Conservation (phyloP, 139 green algal genomes). For the Picochlorum sp. region DNA sequence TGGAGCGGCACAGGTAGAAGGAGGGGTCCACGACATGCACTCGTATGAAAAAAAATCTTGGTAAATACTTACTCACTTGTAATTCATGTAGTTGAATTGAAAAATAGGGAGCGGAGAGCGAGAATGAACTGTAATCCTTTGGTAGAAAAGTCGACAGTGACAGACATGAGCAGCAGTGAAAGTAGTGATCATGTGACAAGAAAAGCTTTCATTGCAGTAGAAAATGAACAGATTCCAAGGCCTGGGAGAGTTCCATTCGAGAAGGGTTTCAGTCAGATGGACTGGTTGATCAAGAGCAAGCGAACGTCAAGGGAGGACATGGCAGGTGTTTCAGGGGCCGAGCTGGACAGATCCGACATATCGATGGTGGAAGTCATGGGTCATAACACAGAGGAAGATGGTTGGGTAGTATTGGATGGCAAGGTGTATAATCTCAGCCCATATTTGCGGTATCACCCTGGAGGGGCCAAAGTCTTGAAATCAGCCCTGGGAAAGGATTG, state of each 20-base stretch:
- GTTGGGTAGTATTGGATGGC: constrained; percentile 79
- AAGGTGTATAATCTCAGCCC: constrained; percentile 86
- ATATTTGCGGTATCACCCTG: constrained; percentile 79
- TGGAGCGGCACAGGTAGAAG: constrained; percentile 72
- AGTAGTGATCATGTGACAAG: not conserved
- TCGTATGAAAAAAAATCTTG: constrained; percentile 82
- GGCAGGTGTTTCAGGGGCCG: too few species aligned
- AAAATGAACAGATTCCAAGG: not conserved
- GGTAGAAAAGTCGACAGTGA: constrained; percentile 3
- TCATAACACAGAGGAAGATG: constrained; percentile 74
- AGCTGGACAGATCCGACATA: constrained; percentile 33
- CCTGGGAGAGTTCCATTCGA: constrained; percentile 57
- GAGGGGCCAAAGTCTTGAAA: constrained; percentile 61
- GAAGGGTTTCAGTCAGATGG: constrained; percentile 82
- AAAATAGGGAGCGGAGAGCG: not conserved
- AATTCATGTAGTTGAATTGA: not conserved
- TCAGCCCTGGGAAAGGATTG: constrained; percentile 70
- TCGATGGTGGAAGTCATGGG: constrained; percentile 67
- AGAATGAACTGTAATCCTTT: not conserved
- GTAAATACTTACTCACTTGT: constrained; percentile 36
- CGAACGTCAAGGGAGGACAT: too few species aligned
- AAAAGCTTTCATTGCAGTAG: not conserved
- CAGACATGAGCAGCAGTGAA: not conserved
- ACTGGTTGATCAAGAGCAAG: constrained; percentile 60
- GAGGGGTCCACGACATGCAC: constrained; percentile 90